A percentile compares a stretch with the other conserved stretches of the same genome.
Conservation (phyloP, 345 rosid species). For the Durio zibethinus region DNA sequence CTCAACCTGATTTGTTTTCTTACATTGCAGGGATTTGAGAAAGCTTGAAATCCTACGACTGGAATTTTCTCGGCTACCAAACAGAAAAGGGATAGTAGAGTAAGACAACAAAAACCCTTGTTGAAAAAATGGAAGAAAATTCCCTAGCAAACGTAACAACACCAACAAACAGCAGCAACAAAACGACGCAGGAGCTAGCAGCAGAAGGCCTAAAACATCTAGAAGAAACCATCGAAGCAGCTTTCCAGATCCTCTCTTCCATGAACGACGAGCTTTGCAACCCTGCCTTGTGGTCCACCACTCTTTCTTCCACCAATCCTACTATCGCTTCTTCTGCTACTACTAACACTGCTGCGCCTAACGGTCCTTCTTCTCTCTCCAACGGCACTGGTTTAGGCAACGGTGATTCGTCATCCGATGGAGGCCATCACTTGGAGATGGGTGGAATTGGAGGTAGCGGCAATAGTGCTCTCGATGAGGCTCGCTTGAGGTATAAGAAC, state of each 20-base stretch:
- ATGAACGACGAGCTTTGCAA: slow-evolving; percentile 98
- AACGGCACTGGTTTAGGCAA: slow-evolving; percentile 28
- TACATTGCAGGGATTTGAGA: background rate
- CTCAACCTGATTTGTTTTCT: background rate
- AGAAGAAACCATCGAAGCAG: slow-evolving; percentile 84
- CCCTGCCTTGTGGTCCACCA: slow-evolving; percentile 72
- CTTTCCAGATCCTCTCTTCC: slow-evolving; percentile 74
- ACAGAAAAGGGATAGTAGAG: background rate
- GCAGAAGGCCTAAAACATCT: slow-evolving; percentile 83
- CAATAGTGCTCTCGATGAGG: slow-evolving; percentile 75
- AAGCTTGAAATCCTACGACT: background rate
- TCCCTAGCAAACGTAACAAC: slow-evolving; percentile 19
- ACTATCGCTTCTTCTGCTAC: background rate
- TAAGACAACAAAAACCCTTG: background rate
- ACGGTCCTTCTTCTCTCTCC: slow-evolving; percentile 33
- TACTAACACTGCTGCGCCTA: slow-evolving; percentile 19
- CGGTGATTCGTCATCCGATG: slow-evolving; percentile 47
- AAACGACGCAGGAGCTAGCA: slow-evolving; percentile 82
- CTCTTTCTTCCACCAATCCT: slow-evolving; percentile 23
- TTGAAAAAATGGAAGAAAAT: slow-evolving; percentile 25
- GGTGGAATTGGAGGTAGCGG: slow-evolving; percentile 48
- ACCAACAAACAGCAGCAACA: slow-evolving; percentile 13
- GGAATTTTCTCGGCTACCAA: background rate
- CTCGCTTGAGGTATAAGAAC: slow-evolving; percentile 73
- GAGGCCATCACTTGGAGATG: slow-evolving; percentile 45